phyloP scores from a whole-genome alignment of 1,284 basidiomycete species.

The Anthracocystis walkeri region DNA sequence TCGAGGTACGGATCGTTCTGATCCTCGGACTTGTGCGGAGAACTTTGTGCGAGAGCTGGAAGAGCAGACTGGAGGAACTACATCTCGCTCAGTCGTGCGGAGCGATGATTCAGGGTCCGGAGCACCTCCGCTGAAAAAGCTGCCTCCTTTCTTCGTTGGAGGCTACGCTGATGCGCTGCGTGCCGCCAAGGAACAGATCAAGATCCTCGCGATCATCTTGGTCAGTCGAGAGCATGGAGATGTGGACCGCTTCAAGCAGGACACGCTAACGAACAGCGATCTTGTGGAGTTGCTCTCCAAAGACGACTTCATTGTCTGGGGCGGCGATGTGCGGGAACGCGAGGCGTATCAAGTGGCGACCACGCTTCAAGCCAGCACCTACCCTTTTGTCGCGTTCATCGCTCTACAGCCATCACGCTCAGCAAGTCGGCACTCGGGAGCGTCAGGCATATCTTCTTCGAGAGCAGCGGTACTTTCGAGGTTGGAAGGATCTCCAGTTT shows the following conservation, averaged over 20 bases:
- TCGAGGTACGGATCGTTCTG: constrained; percentile 9
- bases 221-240: constrained; percentile 91
- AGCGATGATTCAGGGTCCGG: constrained; percentile 6
- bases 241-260: constrained; percentile 85
- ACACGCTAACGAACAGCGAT: constrained; percentile 80
- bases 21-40: constrained; percentile 44
- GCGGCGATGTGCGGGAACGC: constrained; percentile 81
- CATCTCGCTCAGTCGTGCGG: constrained; percentile 12
- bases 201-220: constrained; percentile 84
- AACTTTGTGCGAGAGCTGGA: constrained; percentile 49
- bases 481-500: constrained; percentile 55
- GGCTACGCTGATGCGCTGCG: constrained; percentile 85
- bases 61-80: constrained; percentile 31
- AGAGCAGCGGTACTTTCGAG: constrained; percentile 60
- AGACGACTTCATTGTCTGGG: constrained; percentile 84
- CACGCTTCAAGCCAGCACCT: constrained; percentile 88
- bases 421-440: constrained; percentile 22
- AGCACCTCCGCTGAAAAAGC: constrained; percentile 21
- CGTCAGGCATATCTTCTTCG: constrained; percentile 21
- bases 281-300: constrained; percentile 78
- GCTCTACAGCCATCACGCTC: constrained; percentile 79
- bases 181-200: constrained; percentile 78
- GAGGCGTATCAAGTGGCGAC: constrained; percentile 88
- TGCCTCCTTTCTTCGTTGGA: constrained; percentile 76
- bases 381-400: constrained; percentile 90